Evolutionary conservation across 225 moss, liverwort and hornwort species (phyloP), one percentile per base, ranked within the genome.

Genomic region (Physcomitrellopsis africana): DNA sequence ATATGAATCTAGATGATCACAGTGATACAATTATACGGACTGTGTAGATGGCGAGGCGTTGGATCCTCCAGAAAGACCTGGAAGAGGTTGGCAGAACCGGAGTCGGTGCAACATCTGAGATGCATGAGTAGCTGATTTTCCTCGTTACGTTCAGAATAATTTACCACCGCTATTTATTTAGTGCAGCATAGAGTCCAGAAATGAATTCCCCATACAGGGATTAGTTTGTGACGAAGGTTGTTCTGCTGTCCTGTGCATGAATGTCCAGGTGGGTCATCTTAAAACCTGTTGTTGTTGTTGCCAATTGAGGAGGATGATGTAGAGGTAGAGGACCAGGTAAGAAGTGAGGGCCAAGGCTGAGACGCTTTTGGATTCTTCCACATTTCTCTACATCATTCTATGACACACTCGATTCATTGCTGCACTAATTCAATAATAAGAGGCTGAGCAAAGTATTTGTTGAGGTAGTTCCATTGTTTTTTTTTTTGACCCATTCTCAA

Each of bases 291-390:
- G 24, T 24, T 18, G 11, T 1, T 52, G 11, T 1, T 52, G 11
- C 3, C 18, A 19, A 68, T 68, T n/a, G 29, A 26, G 51, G 57
- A 57, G n/a, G n/a, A n/a, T n/a, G n/a, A n/a, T n/a, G n/a, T n/a
- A n/a, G n/a, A n/a, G n/a, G n/a, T n/a, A n/a, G n/a, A n/a, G n/a
- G n/a, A n/a, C n/a, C n/a, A n/a, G n/a, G n/a, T n/a, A n/a, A n/a
- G n/a, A n/a, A n/a, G 69, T 69, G 47, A 81, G 42, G 43, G 4
- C 3, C 43, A 77, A 72, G 73, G 0, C 68, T 73, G 59, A 17
- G 59, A 0, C 44, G 0, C 12, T 14, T 58, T 57, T 61, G 67
- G 57, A 73, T n/a, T 17, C 17, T 20, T n/a, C 26, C 42, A 7
- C 23, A 13, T 1, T 8, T 11, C 10, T 10, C 56, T 68, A 67